Conservation (phyloP, 2,329 filamentous ascomycete genomes). For the Nothophoma quercina region DNA sequence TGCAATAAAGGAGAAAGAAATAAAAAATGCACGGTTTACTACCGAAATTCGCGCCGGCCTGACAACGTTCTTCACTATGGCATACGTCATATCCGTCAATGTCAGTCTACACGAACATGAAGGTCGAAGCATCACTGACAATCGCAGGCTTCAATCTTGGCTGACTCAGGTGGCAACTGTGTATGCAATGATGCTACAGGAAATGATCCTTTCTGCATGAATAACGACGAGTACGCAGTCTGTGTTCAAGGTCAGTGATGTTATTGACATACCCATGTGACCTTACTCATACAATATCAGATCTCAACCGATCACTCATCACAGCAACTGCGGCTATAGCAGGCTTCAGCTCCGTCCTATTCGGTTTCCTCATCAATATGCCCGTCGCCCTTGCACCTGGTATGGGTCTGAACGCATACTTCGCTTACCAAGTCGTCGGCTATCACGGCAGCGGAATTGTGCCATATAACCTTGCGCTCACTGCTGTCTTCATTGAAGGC, state of each 20-base stretch:
- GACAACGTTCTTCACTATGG: conserved; percentile 68
- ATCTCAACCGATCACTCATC: conserved; percentile 77
- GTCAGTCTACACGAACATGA: too few relatives aligned
- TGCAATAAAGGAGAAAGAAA: conserved; percentile 66
- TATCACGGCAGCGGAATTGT: conserved; percentile 76
- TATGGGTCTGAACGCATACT: conserved; percentile 78
- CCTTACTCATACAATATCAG: conserved; percentile 24
- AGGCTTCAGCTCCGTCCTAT: conserved; percentile 77
- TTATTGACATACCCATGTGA: too few relatives aligned
- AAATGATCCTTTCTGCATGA: conserved; percentile 62
- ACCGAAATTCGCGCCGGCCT: conserved; percentile 85
- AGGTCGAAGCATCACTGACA: conserved; percentile 20
- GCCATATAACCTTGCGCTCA: conserved; percentile 77
- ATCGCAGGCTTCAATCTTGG: conserved; percentile 46
- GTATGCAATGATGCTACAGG: conserved; percentile 65
- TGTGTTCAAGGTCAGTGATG: conserved; percentile 58
- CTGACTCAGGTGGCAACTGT: conserved; percentile 76
- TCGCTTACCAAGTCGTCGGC: conserved; percentile 82
- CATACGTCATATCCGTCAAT: conserved; percentile 44
- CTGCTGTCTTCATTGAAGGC: conserved; percentile 87
- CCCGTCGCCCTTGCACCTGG: conserved; percentile 52
- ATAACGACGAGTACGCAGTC: conserved; percentile 66
- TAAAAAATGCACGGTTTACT: conserved; percentile 79
- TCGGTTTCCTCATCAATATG: conserved; percentile 83
- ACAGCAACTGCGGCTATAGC: conserved; percentile 86